phyloP scores from a whole-genome alignment of 345 rosid genomes.

The Eucalyptus pauciflora region DNA sequence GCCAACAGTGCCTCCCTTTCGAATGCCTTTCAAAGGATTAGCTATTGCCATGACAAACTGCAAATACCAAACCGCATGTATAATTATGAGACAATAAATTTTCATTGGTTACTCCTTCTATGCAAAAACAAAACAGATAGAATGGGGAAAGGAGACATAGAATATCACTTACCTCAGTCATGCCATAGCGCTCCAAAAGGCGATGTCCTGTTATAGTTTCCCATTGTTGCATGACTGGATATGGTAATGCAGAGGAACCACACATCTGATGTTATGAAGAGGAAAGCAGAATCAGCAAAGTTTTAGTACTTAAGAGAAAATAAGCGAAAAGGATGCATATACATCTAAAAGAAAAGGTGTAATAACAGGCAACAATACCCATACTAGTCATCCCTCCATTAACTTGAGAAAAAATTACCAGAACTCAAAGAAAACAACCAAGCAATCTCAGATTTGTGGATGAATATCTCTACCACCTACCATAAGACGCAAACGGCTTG shows the following conservation, averaged over 20 bases:
- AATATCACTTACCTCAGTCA: conserved; percentile 68
- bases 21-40: conserved; percentile 63
- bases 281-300: not conserved
- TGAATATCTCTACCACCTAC: conserved; percentile 16
- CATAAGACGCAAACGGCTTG: conserved; percentile 77
- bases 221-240: conserved; percentile 92
- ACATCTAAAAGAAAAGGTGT: not conserved
- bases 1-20: conserved; percentile 96
- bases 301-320: not conserved
- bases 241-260: conserved; percentile 96
- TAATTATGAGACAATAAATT: not conserved
- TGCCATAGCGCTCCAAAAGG: conserved; percentile 95
- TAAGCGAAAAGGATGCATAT: not conserved
- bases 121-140: not conserved
- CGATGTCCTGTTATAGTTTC: conserved; percentile 91
- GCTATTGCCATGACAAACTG: conserved; percentile 96
- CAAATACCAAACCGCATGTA: not conserved
- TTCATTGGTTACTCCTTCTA: not conserved
- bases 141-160: not conserved
- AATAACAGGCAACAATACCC: not conserved
- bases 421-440: not conserved
- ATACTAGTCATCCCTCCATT: not conserved
- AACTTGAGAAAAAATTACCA: not conserved
- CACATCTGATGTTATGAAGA: conserved; percentile 46
- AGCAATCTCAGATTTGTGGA: not conserved